Evolutionary conservation across 768 basidiomycete genomes (phyloP).

Genomic region (Suillus bovinus): DNA sequence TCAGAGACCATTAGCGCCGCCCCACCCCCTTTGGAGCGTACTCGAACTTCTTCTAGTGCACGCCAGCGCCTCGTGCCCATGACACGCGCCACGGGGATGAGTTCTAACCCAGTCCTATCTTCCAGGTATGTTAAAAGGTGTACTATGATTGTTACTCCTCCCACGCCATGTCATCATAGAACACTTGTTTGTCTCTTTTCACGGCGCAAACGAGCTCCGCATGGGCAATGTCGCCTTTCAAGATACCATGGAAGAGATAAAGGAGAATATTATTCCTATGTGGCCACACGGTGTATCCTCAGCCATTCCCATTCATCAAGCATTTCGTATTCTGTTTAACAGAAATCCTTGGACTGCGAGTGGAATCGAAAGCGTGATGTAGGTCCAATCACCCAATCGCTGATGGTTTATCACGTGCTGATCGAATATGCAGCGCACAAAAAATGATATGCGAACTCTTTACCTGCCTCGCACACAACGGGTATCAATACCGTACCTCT

Average conservation of each 20-base stretch:
- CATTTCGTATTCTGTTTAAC: conserved; percentile 65
- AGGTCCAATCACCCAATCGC: conserved; percentile 20
- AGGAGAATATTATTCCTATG: conserved; percentile 53
- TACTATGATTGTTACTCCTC: conserved; percentile 11
- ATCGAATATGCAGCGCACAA: conserved; percentile 48
- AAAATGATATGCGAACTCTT: conserved; percentile 62
- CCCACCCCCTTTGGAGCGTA: conserved; percentile 32
- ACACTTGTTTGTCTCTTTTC: conserved; percentile 73
- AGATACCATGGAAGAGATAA: conserved; percentile 58
- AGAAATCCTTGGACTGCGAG: conserved; percentile 68
- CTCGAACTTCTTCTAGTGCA: conserved; percentile 43
- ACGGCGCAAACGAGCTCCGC: conserved; percentile 62
- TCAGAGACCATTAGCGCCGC: conserved; percentile 23
- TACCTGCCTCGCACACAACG: conserved; percentile 57
- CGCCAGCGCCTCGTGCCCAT: conserved; percentile 33
- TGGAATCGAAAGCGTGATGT: conserved; percentile 57
- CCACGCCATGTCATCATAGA: conserved; percentile 39
- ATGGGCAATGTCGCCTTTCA: conserved; percentile 48
- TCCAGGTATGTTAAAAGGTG: conserved; percentile 25
- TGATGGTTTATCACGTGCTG: background rate
- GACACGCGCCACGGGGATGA: conserved; percentile 33
- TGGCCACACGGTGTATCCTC: conserved; percentile 67
- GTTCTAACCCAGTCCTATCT: conserved; percentile 36
- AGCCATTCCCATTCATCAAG: conserved; percentile 22
- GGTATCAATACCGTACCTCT: conserved; percentile 69